phyloP scores from a whole-genome alignment of 2,329 filamentous ascomycete genomes.

The Curvularia eragrostidis region DNA sequence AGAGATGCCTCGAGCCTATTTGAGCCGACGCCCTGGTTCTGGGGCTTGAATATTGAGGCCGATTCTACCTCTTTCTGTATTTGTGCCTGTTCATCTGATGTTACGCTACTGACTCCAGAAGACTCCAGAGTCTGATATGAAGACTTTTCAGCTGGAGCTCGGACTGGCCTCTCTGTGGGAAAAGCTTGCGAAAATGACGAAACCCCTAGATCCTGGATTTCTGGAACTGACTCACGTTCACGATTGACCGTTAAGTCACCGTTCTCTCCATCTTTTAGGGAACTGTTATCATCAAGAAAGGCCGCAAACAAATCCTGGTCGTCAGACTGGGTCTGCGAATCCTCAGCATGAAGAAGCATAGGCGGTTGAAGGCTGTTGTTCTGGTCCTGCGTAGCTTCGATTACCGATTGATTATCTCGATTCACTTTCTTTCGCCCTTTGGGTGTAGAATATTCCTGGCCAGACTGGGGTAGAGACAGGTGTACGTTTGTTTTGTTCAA shows the following conservation, averaged over 20 bases:
- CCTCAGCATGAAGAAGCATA: not conserved
- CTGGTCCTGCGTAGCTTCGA: conserved; percentile 3
- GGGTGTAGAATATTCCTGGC: conserved; percentile 1
- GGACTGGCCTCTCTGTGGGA: not conserved
- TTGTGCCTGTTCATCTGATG: conserved; percentile 20
- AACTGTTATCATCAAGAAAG: conserved; percentile 7
- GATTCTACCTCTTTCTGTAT: conserved; percentile 8
- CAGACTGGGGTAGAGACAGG: conserved; percentile 3
- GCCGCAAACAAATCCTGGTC: conserved; percentile 6
- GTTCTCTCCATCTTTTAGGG: conserved; percentile 8
- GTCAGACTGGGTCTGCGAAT: not conserved
- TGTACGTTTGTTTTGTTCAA: conserved; percentile 12
- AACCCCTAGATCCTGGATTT: conserved; percentile 14
- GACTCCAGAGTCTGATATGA: not conserved
- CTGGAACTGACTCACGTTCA: conserved; percentile 13
- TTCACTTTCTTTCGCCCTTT: conserved; percentile 31
- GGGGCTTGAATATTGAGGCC: not conserved
- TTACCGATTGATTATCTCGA: conserved; percentile 24
- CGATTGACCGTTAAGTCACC: conserved; percentile 12
- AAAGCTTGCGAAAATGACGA: conserved; percentile 2
- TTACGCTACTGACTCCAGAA: conserved; percentile 18
- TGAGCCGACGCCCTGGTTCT: not conserved
- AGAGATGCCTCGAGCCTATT: not conserved
- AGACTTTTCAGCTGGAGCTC: not conserved
- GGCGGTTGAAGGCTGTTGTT: not conserved